phyloP scores from a whole-genome alignment of 352 stramenopile genomes.

The Phytophthora sp. region DNA sequence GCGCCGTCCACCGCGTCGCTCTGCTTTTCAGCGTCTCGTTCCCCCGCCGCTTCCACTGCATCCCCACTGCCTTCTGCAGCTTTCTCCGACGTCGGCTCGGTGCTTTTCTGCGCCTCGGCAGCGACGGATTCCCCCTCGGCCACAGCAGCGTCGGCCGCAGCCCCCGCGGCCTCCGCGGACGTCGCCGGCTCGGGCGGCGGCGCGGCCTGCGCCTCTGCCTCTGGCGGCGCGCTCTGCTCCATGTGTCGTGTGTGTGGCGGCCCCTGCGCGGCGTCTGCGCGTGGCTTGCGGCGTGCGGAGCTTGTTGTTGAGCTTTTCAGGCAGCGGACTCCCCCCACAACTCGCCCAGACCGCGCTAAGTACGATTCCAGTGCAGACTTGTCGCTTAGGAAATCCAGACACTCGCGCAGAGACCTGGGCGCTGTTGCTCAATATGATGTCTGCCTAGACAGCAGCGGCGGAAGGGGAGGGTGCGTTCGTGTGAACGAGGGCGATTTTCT shows the following conservation, averaged over 20 bases:
- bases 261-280: background rate
- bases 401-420: conserved; percentile 4
- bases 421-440: no score
- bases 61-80: background rate
- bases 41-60: background rate
- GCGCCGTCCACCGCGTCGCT: background rate
- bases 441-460: no score
- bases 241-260: conserved; percentile 17
- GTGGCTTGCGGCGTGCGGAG: conserved; percentile 2
- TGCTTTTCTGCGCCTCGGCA: background rate
- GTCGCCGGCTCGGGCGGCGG: background rate
- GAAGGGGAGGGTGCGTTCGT: no score
- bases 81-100: background rate
- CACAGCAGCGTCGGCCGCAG: background rate
- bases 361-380: conserved; percentile 26
- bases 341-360: conserved; percentile 15
- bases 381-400: conserved; percentile 9
- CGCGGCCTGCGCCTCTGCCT: conserved; percentile 10
- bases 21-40: conserved; percentile 7
- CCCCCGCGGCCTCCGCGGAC: background rate
- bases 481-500: background rate
- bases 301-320: no score
- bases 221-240: conserved; percentile 21
- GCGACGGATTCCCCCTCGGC: background rate
- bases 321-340: no score